Percentiles rank a stretch among this genome's conserved stretches.
phyloP scores from a whole-genome alignment of 805 yeast genomes.

The Yarrowia deformans region DNA sequence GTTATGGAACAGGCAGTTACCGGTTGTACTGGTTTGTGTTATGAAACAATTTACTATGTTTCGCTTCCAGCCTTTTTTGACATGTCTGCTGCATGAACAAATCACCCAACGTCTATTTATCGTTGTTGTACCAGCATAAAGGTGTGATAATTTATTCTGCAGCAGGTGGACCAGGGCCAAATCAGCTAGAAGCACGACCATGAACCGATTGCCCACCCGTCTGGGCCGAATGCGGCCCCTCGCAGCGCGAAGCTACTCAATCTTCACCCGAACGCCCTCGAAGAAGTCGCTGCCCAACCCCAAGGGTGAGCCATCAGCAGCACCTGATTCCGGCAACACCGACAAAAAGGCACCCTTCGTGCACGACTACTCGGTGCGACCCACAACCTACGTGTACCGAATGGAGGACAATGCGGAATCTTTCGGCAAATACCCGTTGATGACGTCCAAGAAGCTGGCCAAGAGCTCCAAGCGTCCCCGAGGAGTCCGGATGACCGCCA shows the following conservation, averaged over 20 bases:
- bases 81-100: slow-evolving; percentile 25
- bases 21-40: neutral
- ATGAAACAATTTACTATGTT: neutral
- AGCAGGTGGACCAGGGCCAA: slow-evolving; percentile 9
- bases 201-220: slow-evolving; percentile 17
- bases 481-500: slow-evolving; percentile 70
- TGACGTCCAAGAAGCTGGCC: slow-evolving; percentile 52
- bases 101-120: slow-evolving; percentile 30
- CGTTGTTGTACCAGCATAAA: neutral
- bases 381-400: slow-evolving; percentile 50
- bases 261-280: slow-evolving; percentile 9
- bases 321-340: neutral
- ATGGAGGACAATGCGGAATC: slow-evolving; percentile 50
- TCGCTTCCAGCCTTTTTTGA: neutral
- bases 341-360: slow-evolving; percentile 39
- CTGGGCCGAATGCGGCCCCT: slow-evolving; percentile 11
- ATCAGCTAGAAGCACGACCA: neutral
- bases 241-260: slow-evolving; percentile 31
- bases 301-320: slow-evolving; percentile 32
- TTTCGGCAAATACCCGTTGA: slow-evolving; percentile 57
- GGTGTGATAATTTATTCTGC: slow-evolving; percentile 23
- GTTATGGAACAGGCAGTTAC: neutral
- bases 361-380: slow-evolving; percentile 51
- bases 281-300: slow-evolving; percentile 30
- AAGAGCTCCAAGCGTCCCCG: slow-evolving; percentile 57